phyloP scores from a whole-genome alignment of 139 green algal species.

The Coelastrella sp. region DNA sequence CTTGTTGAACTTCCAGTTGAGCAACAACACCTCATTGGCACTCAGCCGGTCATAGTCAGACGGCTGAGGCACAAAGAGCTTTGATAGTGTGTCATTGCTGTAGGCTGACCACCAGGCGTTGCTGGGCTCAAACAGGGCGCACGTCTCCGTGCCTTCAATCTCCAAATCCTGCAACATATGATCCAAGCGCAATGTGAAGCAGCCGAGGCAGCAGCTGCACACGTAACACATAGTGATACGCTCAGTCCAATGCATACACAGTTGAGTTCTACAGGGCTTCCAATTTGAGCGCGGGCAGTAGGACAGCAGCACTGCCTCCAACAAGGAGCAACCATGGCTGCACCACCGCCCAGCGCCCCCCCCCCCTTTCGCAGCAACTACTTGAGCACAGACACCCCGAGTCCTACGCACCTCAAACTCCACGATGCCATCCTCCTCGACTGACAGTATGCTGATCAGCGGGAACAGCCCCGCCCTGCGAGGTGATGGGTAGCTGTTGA shows the following conservation, averaged over 20 bases:
- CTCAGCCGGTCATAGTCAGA: background rate
- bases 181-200: too few species aligned
- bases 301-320: too few species aligned
- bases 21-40: constrained; percentile 15
- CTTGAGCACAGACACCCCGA: too few species aligned
- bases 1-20: constrained; percentile 42
- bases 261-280: too few species aligned
- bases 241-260: too few species aligned
- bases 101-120: constrained; percentile 49
- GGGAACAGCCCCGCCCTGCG: constrained; percentile 54
- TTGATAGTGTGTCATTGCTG: background rate
- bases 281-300: too few species aligned
- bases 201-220: background rate
- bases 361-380: too few species aligned
- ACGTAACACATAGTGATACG: too few species aligned
- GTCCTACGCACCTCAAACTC: constrained; percentile 41
- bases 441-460: constrained; percentile 51
- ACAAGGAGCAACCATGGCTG: too few species aligned
- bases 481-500: constrained; percentile 43
- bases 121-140: constrained; percentile 33
- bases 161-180: constrained; percentile 50
- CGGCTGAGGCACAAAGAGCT: constrained; percentile 11
- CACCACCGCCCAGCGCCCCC: too few species aligned
- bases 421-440: constrained; percentile 59
- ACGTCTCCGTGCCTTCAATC: constrained; percentile 42